Conservation (phyloP, 2,329 filamentous ascomycete species). For the Malbranchea zuffiana region DNA sequence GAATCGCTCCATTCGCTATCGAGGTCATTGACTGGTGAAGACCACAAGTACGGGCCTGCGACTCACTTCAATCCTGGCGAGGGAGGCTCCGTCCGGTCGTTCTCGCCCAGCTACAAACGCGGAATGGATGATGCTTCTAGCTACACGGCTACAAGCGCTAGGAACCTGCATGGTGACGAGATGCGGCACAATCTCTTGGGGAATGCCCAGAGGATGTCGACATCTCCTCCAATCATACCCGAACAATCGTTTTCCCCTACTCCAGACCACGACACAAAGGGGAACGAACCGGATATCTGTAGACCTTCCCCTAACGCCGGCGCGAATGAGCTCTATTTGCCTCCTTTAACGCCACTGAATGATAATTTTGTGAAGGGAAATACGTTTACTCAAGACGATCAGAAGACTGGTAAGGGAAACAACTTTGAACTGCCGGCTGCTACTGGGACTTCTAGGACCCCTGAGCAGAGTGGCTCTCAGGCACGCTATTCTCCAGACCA, state of each 20-base stretch:
- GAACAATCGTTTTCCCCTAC: constrained; percentile 5
- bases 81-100: constrained; percentile 29
- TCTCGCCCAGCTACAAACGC: constrained; percentile 20
- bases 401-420: constrained; percentile 26
- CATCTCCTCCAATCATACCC: constrained; percentile 36
- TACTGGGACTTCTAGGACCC: constrained; percentile 15
- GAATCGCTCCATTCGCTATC: constrained; percentile 83
- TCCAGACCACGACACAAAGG: background rate
- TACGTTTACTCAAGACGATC: constrained; percentile 21
- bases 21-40: constrained; percentile 58
- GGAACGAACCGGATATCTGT: background rate
- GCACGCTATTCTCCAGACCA: constrained; percentile 12
- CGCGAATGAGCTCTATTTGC: constrained; percentile 4
- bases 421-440: constrained; percentile 19
- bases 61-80: constrained; percentile 44
- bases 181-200: constrained; percentile 44
- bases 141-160: constrained; percentile 41
- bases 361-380: background rate
- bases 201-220: constrained; percentile 50
- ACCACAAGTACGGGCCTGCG: constrained; percentile 72
- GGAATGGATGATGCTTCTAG: constrained; percentile 42
- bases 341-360: background rate
- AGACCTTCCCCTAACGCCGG: background rate
- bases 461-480: constrained; percentile 11
- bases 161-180: constrained; percentile 30